These are phyloP conservation scores for Brassica rapa DNA, from an alignment of 345 rosid genomes.

Conservation along the genomic window DNA sequence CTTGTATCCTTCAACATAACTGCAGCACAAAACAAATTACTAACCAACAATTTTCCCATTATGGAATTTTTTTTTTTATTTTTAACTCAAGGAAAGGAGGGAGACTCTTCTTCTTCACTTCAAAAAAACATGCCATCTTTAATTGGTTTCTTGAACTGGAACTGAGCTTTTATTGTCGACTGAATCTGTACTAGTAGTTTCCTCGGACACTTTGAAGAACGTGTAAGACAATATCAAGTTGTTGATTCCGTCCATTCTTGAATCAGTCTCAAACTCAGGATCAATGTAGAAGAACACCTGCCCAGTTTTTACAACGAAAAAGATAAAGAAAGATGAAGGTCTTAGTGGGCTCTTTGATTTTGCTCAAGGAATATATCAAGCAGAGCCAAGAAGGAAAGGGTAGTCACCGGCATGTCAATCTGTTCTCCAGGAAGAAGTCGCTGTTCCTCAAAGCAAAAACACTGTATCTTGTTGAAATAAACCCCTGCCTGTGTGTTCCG, in stretches of 20 bases:
- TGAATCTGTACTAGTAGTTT: constrained; percentile 30
- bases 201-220: constrained; percentile 79
- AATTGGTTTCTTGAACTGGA: constrained; percentile 31
- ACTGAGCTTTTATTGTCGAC: constrained; percentile 22
- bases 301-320: background rate
- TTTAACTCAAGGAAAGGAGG: background rate
- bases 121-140: background rate
- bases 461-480: constrained; percentile 94
- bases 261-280: constrained; percentile 92
- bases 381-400: background rate
- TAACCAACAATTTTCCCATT: background rate
- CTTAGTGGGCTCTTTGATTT: background rate
- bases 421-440: constrained; percentile 95
- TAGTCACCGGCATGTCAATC: constrained; percentile 90
- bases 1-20: background rate
- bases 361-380: background rate
- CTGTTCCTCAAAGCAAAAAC: constrained; percentile 97
- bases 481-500: constrained; percentile 69
- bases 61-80: background rate
- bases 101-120: background rate
- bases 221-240: constrained; percentile 87
- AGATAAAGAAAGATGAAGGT: background rate
- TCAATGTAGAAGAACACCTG: constrained; percentile 97
- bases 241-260: constrained; percentile 89
- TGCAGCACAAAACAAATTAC: background rate